A percentile compares a stretch with the other conserved stretches of the same genome.
These are phyloP conservation scores for Ustilaginoidea virens DNA, from an alignment of 2,329 filamentous ascomycete species.

Conservation along the genomic window DNA sequence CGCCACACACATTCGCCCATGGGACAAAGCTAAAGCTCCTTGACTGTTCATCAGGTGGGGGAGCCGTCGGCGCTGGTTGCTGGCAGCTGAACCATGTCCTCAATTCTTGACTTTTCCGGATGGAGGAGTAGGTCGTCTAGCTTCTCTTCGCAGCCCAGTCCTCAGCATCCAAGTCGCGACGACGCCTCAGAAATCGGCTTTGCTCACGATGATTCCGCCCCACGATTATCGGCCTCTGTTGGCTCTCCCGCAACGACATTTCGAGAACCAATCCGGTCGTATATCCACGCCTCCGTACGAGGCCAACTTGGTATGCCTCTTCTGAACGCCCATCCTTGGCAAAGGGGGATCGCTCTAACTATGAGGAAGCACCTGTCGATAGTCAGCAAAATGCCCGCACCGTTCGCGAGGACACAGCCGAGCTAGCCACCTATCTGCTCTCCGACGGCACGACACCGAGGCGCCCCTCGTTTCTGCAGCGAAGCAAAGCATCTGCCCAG, in stretches of 20 bases:
- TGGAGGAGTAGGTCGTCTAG: constrained; percentile 29
- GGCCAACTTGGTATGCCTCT: constrained; percentile 34
- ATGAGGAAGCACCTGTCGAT: constrained; percentile 37
- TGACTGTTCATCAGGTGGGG: constrained; percentile 4
- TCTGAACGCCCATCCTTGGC: too few species aligned
- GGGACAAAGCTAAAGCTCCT: constrained; percentile 7
- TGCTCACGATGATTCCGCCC: constrained; percentile 8
- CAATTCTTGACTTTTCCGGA: constrained; percentile 29
- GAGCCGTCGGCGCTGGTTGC: not conserved
- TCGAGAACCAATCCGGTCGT: constrained; percentile 55
- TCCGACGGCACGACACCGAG: constrained; percentile 39
- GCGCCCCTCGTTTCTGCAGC: constrained; percentile 30
- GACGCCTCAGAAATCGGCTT: constrained; percentile 13
- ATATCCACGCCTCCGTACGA: constrained; percentile 50
- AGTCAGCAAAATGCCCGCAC: constrained; percentile 60
- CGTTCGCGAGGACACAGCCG: constrained; percentile 74
- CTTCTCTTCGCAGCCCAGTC: constrained; percentile 18
- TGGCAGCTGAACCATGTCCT: constrained; percentile 22
- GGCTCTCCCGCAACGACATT: constrained; percentile 23
- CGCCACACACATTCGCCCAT: constrained; percentile 1
- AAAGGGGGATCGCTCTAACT: constrained; percentile 1
- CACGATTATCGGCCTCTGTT: constrained; percentile 23
- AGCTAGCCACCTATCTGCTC: constrained; percentile 70
- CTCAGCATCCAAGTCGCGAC: constrained; percentile 10
- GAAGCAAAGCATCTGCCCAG: constrained; percentile 14